Percentiles rank a stretch among this genome's conserved stretches.
phyloP scores from a whole-genome alignment of 495 filamentous ascomycete species.

The Paragyromitra xinjiangensis region DNA sequence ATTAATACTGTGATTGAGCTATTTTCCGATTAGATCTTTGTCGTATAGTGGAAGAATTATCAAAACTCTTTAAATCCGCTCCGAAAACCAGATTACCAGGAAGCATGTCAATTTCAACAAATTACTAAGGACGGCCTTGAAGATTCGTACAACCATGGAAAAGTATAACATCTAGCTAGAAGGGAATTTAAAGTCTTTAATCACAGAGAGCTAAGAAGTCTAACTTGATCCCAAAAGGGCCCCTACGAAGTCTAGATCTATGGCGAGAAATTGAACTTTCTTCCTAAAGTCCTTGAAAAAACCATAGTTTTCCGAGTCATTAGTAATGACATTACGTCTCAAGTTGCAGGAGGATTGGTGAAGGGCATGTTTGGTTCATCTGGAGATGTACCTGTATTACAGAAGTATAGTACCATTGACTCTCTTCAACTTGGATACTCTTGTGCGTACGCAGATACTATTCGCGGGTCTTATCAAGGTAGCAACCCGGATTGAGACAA shows the following conservation, averaged over 20 bases:
- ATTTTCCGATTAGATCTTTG: background rate
- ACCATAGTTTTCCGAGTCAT: conserved; percentile 70
- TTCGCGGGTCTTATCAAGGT: conserved; percentile 63
- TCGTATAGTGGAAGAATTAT: conserved; percentile 67
- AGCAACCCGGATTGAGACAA: conserved; percentile 64
- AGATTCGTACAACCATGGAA: conserved; percentile 73
- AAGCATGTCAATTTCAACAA: conserved; percentile 76
- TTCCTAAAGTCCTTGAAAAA: conserved; percentile 63
- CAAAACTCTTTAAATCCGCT: conserved; percentile 68
- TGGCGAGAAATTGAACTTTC: conserved; percentile 66
- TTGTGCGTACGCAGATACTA: conserved; percentile 62
- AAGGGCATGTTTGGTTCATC: conserved; percentile 66
- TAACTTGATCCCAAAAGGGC: conserved; percentile 57
- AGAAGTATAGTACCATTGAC: conserved; percentile 63
- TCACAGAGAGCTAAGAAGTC: background rate
- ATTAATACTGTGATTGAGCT: background rate
- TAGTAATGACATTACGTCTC: conserved; percentile 74
- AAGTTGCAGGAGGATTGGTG: conserved; percentile 73
- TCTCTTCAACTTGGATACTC: conserved; percentile 71
- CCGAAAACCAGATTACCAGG: conserved; percentile 66
- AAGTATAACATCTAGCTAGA: conserved; percentile 16
- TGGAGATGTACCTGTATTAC: conserved; percentile 57
- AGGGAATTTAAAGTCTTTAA: background rate
- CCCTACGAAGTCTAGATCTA: conserved; percentile 68
- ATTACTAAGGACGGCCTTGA: conserved; percentile 71